Base-by-base conservation (phyloP, 192 early-diverging fungal genomes). In the Umbelopsis ramanniana region DNA sequence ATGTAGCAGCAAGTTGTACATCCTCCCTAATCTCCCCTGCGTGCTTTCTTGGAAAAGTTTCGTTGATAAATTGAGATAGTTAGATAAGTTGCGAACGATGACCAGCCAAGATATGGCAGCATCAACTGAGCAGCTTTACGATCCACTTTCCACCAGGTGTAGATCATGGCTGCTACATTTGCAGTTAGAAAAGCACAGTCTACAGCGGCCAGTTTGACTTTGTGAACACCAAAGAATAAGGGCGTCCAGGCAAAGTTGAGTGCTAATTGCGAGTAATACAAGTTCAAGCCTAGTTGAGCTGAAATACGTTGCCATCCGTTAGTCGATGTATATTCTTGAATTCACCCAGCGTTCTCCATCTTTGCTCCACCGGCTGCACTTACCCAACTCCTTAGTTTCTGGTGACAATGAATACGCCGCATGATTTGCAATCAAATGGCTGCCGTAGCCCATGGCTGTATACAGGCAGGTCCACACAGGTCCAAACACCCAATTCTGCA, bases 181-280 rank as follows among this genome's bases (percentile, higher is more conserved):
- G 33, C 33, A 2, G 57, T 35, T 15, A 63, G 19, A 7, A 63
- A 29, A 14, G 3, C 33, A 63, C 57, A 63, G 14, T 63, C 57
- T 35, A 63, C 0, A 17, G 57, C 57, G 4, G 57, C 57, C 29
- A 35, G 19, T 37, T 57, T 63, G 29, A 37, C 57, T 26, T 63
- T 63, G 33, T 63, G 57, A 22, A 63, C 12, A 0, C 57, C 57
- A 63, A 63, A 63, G 57, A 63, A 63, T 14, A 63, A 63, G 0
- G 57, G 33, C 14, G 33, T 63, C 57, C 57, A 63, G 15, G 19
- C 33, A 17, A 63, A 37, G 26, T 63, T 63, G 17, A 63, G 57
- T 19, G 7, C 5, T 19, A 63, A 37, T 14, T 37, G 57, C 0
- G 57, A 63, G 57, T 63, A 63, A 37, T 63, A 35, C 17, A 63